Evolutionary conservation across 176 grass and related monocot genomes (phyloP).

Genomic region (Carex myosuroides): DNA sequence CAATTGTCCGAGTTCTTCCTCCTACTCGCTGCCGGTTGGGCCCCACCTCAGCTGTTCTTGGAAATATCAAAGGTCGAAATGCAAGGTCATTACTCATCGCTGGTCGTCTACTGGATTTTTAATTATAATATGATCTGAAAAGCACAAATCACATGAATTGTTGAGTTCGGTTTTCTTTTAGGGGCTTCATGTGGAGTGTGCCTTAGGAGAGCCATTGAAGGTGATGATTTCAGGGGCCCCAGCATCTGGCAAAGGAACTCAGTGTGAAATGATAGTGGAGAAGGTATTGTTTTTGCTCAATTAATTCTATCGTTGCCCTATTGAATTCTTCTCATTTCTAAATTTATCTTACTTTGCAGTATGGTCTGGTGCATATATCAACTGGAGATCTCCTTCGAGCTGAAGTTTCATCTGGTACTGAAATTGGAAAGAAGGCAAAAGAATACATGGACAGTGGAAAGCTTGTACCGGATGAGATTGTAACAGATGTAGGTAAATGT

Average conservation of each 20-base stretch:
- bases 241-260: slow-evolving; percentile 47
- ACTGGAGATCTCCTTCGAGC: slow-evolving; percentile 88
- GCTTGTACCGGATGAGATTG: slow-evolving; percentile 85
- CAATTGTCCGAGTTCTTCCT: not conserved
- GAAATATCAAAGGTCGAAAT: not conserved
- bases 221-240: slow-evolving; percentile 54
- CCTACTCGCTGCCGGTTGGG: not conserved
- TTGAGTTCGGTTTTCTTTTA: not conserved
- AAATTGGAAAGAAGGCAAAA: slow-evolving; percentile 90
- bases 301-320: not conserved
- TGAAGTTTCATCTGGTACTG: slow-evolving; percentile 67
- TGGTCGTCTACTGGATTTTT: not conserved
- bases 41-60: not conserved
- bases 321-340: not conserved
- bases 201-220: slow-evolving; percentile 30
- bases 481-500: slow-evolving; percentile 71
- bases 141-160: not conserved
- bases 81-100: not conserved
- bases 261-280: slow-evolving; percentile 43
- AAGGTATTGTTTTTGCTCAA: slow-evolving; percentile 19
- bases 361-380: slow-evolving; percentile 94
- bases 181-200: slow-evolving; percentile 29
- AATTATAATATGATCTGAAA: not conserved
- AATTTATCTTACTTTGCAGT: slow-evolving; percentile 30
- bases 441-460: slow-evolving; percentile 84